These are phyloP conservation scores for Pyricularia sp. DNA, from an alignment of 2,329 filamentous ascomycete species.

Conservation along the genomic window DNA sequence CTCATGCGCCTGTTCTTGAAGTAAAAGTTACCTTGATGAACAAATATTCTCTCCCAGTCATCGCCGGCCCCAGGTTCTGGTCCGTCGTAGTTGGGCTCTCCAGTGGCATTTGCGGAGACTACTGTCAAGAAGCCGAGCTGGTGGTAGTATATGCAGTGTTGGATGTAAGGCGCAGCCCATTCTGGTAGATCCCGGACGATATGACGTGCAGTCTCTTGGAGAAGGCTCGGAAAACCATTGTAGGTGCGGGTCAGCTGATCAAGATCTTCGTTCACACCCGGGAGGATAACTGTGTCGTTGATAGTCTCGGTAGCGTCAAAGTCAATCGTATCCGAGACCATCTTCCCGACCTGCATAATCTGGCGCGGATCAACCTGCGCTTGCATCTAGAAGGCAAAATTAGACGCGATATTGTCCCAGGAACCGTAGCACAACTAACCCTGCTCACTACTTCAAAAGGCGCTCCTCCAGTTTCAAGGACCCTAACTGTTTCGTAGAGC, in stretches of 20 bases:
- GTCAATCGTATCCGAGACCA: slow-evolving; percentile 68
- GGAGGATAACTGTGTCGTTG: slow-evolving; percentile 61
- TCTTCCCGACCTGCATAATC: slow-evolving; percentile 57
- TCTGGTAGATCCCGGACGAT: slow-evolving; percentile 55
- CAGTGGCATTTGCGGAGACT: slow-evolving; percentile 51
- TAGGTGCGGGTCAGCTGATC: slow-evolving; percentile 73
- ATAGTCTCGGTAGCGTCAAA: slow-evolving; percentile 67
- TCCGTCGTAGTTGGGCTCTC: slow-evolving; percentile 54
- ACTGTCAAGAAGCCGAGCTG: slow-evolving; percentile 85
- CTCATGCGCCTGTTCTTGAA: slow-evolving; percentile 81
- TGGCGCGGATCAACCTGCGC: slow-evolving; percentile 47
- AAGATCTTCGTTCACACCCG: slow-evolving; percentile 62
- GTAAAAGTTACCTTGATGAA: slow-evolving; percentile 61
- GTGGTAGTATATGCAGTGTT: slow-evolving; percentile 82
- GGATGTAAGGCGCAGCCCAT: slow-evolving; percentile 40
- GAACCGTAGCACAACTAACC: slow-evolving; percentile 24
- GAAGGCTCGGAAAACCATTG: slow-evolving; percentile 64
- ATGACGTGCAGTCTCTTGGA: slow-evolving; percentile 58
- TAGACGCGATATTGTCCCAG: not conserved
- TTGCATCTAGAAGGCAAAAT: slow-evolving; percentile 31
- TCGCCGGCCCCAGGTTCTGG: slow-evolving; percentile 40
- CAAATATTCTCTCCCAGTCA: slow-evolving; percentile 72
- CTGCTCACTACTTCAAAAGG: slow-evolving; percentile 42
- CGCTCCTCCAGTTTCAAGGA: slow-evolving; percentile 41
- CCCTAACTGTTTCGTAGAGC: slow-evolving; percentile 53